A percentile compares a stretch with the other conserved stretches of the same genome.
These are phyloP conservation scores for Anaeramoeba flamelloides DNA, from an alignment of 78 protist species.

Conservation along the genomic window DNA sequence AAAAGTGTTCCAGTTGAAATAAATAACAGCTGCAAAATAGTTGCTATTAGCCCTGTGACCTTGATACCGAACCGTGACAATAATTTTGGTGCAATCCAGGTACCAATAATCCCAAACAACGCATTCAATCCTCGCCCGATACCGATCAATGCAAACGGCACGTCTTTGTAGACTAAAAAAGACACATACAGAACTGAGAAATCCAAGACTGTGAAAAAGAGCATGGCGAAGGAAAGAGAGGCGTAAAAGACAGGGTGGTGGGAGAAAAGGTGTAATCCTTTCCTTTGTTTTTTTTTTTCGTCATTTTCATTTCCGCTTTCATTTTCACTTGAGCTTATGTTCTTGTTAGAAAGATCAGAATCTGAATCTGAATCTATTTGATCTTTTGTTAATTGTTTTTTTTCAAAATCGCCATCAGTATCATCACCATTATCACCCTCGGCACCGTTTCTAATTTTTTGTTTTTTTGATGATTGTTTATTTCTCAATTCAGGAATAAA, in stretches of 20 bases:
- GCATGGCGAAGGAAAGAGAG: not conserved
- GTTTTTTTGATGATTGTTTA: not conserved
- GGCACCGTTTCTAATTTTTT: no score
- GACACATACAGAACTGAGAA: not conserved
- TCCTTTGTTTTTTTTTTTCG: not conserved
- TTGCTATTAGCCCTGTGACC: not conserved
- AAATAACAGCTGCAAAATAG: not conserved
- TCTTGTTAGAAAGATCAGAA: no score
- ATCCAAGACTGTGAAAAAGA: not conserved
- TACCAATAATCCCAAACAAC: not conserved
- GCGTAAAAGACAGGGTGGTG: not conserved
- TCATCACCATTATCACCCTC: no score
- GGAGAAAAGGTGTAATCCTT: not conserved
- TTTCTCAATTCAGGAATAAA: not conserved
- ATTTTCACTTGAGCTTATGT: not conserved
- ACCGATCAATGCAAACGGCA: not conserved
- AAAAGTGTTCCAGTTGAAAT: not conserved
- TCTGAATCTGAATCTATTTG: no score
- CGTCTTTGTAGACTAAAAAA: not conserved
- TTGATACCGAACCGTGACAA: not conserved
- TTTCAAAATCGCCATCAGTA: not conserved
- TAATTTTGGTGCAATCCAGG: not conserved
- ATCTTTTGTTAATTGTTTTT: not conserved
- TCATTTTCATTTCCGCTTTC: not conserved
- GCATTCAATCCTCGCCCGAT: not conserved